Evolutionary conservation across 768 basidiomycete genomes (phyloP).

Genomic region (Tricholoma terreum): DNA sequence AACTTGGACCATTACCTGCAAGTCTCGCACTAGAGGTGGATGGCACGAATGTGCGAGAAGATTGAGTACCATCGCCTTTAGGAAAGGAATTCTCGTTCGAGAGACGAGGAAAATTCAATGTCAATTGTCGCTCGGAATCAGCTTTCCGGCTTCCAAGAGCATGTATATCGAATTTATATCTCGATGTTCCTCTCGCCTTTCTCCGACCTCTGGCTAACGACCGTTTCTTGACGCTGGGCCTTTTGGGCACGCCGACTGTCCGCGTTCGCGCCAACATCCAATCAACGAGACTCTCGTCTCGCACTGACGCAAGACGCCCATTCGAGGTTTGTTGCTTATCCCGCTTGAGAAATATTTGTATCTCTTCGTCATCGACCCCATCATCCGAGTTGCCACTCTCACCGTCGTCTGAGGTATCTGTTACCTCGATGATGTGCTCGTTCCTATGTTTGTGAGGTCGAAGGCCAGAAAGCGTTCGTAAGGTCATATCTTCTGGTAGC

Average conservation of each 20-base stretch:
- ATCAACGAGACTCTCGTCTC: conserved; percentile 57
- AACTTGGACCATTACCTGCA: conserved; percentile 47
- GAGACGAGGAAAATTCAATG: conserved; percentile 32
- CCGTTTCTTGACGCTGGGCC: conserved; percentile 16
- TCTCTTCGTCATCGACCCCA: conserved; percentile 26
- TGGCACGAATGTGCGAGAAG: neutral
- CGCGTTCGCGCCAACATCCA: conserved; percentile 59
- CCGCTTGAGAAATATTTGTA: conserved; percentile 32
- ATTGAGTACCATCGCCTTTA: neutral
- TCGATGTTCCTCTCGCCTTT: conserved; percentile 5
- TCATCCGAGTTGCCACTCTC: conserved; percentile 23
- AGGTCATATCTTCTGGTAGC: neutral
- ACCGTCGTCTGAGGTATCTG: conserved; percentile 9
- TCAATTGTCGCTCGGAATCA: conserved; percentile 36
- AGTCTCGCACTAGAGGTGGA: conserved; percentile 21
- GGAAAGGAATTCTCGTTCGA: neutral
- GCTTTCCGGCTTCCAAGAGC: conserved; percentile 33
- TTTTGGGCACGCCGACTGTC: conserved; percentile 20
- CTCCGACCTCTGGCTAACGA: conserved; percentile 2
- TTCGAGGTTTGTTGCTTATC: neutral
- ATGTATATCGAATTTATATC: conserved; percentile 34
- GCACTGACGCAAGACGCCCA: conserved; percentile 11
- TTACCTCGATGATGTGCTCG: conserved; percentile 21
- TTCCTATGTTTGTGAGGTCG: conserved; percentile 11
- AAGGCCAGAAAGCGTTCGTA: conserved; percentile 4